Conservation (phyloP, 805 yeast genomes). For the Komagataella ulmi region DNA sequence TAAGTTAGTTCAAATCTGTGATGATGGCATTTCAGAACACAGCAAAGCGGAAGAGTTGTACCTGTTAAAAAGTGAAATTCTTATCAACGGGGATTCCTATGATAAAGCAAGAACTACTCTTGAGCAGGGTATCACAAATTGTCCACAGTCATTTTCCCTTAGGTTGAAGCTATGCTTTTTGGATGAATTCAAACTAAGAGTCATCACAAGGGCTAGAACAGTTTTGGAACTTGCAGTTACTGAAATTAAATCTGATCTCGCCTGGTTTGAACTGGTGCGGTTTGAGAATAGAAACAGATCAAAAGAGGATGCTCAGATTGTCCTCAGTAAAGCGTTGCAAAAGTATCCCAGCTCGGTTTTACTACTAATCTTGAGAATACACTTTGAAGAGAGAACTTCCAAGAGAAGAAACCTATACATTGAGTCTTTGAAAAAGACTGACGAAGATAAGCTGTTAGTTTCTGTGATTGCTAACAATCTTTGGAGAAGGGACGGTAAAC, state of each 20-base stretch:
- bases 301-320: slow-evolving; percentile 32
- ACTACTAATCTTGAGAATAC: slow-evolving; percentile 56
- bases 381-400: slow-evolving; percentile 29
- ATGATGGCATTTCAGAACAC: neutral
- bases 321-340: slow-evolving; percentile 46
- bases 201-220: slow-evolving; percentile 52
- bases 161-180: slow-evolving; percentile 42
- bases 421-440: slow-evolving; percentile 59
- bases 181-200: slow-evolving; percentile 27
- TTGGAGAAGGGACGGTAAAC: slow-evolving; percentile 45
- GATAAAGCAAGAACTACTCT: slow-evolving; percentile 33
- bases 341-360: slow-evolving; percentile 41
- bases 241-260: slow-evolving; percentile 30
- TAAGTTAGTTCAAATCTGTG: neutral
- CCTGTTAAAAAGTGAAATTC: slow-evolving; percentile 51
- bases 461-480: slow-evolving; percentile 54
- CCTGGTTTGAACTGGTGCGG: slow-evolving; percentile 45
- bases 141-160: slow-evolving; percentile 29
- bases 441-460: slow-evolving; percentile 39
- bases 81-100: slow-evolving; percentile 14
- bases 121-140: slow-evolving; percentile 30
- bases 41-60: slow-evolving; percentile 11
- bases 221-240: slow-evolving; percentile 54
- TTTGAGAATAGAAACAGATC: slow-evolving; percentile 44
- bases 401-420: slow-evolving; percentile 43